Evolutionary conservation across 495 filamentous ascomycete species (phyloP), one percentile per base, ranked within the genome.

Genomic region (Chlorociboria aeruginascens): DNA sequence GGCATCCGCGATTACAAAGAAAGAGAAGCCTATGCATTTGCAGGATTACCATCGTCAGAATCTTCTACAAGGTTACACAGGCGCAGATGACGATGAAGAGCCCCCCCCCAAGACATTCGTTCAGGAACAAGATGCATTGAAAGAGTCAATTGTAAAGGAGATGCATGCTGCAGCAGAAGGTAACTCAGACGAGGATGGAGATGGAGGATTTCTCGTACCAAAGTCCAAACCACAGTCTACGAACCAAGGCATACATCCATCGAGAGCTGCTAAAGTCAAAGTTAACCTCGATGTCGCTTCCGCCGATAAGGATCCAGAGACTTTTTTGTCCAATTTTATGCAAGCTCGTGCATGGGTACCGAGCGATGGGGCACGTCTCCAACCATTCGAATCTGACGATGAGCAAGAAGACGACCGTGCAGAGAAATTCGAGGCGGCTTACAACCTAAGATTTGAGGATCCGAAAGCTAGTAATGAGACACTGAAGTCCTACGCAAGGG

Each of bases 371-470:
- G 69, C 76, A 25, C 65, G 66, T 8, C 83, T 81, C 55, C 68
- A 84, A 42, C 83, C 88, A 7, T 82, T 98, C 45, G 88, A 96
- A 49, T 93, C 87, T 0, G 92, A 98, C 54, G 92, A 96, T 45
- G 85, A 84, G 16, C 85, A 90, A 43, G 83, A 89, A 29, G 83
- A 89, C 41, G 70, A 78, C 11, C 74, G 79, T 25, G 89, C 90
- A 32, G 92, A 98, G 25, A 76, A 77, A 28, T 89, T 88, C 54
- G 92, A 98, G 62, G 74, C 82, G 45, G 89, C 88, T n/a, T 98
- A 93, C 68, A 98, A 98, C 64, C 69, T 95, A 64, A 84, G 92
- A 20, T 98, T 98, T 57, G 92, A 98, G 58, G 84, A 98, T 56
- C 88, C 92, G 0, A 73, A 71, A 55, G 83, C 80, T 52, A 75